Percentiles rank a stretch among this genome's conserved stretches.
phyloP scores from a whole-genome alignment of 2,329 filamentous ascomycete species.

The Periconia macrospinosa region DNA sequence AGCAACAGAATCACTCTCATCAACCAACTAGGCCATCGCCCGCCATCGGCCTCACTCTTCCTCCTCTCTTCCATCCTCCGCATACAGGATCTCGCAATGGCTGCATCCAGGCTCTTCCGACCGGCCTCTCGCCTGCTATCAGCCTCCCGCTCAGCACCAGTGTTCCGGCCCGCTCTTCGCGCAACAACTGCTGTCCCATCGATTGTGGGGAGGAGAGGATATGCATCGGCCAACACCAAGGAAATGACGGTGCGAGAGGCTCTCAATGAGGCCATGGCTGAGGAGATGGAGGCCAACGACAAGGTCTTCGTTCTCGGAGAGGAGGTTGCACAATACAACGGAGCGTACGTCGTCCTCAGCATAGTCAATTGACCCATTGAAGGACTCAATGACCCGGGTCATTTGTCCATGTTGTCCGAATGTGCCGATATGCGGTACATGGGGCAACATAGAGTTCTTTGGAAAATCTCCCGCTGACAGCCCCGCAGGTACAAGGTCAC shows the following conservation, averaged over 20 bases:
- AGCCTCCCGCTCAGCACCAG: constrained; percentile 54
- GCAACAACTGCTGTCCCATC: constrained; percentile 50
- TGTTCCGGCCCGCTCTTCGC: constrained; percentile 57
- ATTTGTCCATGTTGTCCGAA: not conserved
- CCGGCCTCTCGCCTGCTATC: constrained; percentile 65
- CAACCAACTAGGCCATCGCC: constrained; percentile 26
- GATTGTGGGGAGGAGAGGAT: constrained; percentile 53
- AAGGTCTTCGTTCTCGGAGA: constrained; percentile 97
- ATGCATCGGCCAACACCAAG: constrained; percentile 69
- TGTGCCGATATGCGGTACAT: not conserved
- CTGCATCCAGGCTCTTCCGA: constrained; percentile 64
- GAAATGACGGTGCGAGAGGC: constrained; percentile 97
- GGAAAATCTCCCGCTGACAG: constrained; percentile 40
- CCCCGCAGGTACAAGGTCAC: constrained; percentile 86
- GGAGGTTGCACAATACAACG: constrained; percentile 99
- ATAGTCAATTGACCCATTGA: constrained; percentile 11
- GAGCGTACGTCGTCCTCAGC: constrained; percentile 63
- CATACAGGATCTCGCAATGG: constrained; percentile 48
- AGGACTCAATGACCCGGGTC: not conserved
- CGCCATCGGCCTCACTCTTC: constrained; percentile 24
- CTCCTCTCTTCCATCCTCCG: constrained; percentile 13
- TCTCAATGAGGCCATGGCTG: constrained; percentile 94
- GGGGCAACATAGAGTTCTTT: not conserved
- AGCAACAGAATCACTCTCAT: constrained; percentile 25
- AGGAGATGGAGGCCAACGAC: constrained; percentile 91